Percentiles rank a stretch among this genome's conserved stretches.
Evolutionary conservation across 441 rosid genomes (phyloP).

Genomic region (Pelargonium fulgidum): DNA sequence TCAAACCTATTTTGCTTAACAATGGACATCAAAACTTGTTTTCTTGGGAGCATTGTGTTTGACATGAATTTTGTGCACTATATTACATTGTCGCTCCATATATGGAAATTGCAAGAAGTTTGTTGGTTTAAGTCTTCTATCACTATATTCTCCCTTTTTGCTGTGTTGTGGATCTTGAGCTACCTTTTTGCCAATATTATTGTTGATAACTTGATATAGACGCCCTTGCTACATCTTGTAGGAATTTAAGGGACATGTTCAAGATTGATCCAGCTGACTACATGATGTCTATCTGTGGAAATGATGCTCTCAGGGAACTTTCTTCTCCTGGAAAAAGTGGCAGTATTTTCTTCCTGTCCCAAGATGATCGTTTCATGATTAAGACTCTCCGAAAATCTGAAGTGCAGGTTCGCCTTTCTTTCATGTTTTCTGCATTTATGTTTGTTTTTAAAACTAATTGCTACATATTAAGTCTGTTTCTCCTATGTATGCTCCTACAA

Average conservation of each 20-base stretch:
- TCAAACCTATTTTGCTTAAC: too few species aligned
- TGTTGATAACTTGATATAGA: slow-evolving; percentile 3
- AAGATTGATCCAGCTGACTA: slow-evolving; percentile 95
- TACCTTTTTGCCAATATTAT: neutral
- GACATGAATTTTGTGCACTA: neutral
- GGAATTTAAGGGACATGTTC: slow-evolving; percentile 98
- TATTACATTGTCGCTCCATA: too few species aligned
- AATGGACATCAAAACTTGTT: too few species aligned
- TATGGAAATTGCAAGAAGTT: too few species aligned
- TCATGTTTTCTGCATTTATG: slow-evolving; percentile 4
- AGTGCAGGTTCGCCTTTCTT: slow-evolving; percentile 63
- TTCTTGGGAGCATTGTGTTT: neutral
- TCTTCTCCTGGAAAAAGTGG: slow-evolving; percentile 96
- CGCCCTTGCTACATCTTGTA: slow-evolving; percentile 25
- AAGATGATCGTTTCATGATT: slow-evolving; percentile 82
- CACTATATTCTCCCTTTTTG: neutral
- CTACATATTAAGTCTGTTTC: too few species aligned
- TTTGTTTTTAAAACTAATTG: neutral
- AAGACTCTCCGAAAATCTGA: slow-evolving; percentile 94
- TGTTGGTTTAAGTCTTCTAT: neutral
- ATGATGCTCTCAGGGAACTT: slow-evolving; percentile 77
- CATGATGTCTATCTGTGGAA: slow-evolving; percentile 99
- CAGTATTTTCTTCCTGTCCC: slow-evolving; percentile 90
- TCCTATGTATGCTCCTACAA: too few species aligned
- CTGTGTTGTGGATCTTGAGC: neutral